phyloP scores from a whole-genome alignment of 148 eudicot genomes.

The Mesembryanthemum crystallinum region DNA sequence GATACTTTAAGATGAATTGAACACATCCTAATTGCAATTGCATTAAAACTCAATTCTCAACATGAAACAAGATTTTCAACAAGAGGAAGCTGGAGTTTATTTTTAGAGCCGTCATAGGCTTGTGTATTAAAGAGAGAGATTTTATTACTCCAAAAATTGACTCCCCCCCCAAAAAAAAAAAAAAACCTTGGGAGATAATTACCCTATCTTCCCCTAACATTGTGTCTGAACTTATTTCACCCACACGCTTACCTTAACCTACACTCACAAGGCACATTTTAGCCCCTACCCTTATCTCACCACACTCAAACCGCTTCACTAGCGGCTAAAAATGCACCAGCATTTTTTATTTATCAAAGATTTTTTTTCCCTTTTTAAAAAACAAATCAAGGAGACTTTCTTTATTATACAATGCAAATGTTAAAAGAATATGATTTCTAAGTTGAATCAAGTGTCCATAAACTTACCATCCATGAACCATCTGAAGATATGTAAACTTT shows the following conservation, averaged over 20 bases:
- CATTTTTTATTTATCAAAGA: not conserved
- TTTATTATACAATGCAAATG: not conserved
- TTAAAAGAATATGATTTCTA: not conserved
- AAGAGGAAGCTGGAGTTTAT: too few relatives aligned
- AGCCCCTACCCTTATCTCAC: not conserved
- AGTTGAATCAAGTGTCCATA: not conserved
- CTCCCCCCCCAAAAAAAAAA: slow-evolving; percentile 16
- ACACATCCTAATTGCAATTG: too few relatives aligned
- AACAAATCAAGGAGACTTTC: not conserved
- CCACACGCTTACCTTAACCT: not conserved
- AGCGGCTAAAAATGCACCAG: slow-evolving; percentile 21
- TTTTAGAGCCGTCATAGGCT: too few relatives aligned
- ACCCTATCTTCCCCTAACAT: slow-evolving; percentile 18
- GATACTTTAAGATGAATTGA: too few relatives aligned
- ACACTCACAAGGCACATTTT: slow-evolving; percentile 8
- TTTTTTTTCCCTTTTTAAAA: too few relatives aligned
- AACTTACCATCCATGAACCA: slow-evolving; percentile 90
- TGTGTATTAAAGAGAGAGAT: too few relatives aligned
- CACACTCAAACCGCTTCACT: slow-evolving; percentile 24
- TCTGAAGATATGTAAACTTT: slow-evolving; percentile 93
- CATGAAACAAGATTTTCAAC: too few relatives aligned
- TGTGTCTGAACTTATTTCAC: slow-evolving; percentile 2
- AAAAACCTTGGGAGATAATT: slow-evolving; percentile 33
- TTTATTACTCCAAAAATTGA: too few relatives aligned
- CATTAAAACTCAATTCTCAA: too few relatives aligned